Base-by-base conservation (phyloP, 1,284 basidiomycete genomes). In the Tetrapyrgos nigripes region DNA sequence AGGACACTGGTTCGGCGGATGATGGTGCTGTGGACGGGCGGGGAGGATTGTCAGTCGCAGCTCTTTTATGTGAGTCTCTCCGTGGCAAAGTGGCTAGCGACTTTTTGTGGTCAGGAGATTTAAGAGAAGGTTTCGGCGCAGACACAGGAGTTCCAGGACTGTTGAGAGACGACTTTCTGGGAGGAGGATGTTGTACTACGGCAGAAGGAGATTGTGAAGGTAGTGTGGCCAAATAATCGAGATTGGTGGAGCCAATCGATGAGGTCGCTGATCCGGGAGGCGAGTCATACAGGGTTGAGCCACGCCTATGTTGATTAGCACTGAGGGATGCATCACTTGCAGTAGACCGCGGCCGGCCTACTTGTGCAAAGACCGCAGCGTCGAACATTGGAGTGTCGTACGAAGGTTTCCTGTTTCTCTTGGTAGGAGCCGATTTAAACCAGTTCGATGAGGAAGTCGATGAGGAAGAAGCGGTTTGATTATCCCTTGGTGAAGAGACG, bases 261-360 rank as follows among this genome's bases (percentile, higher is more conserved):
- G 74, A 71, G 21, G 71, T 67, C 11, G 67, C 65, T 46, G 75
- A 76, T 23, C 68, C 70, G 29, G 73, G 68, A 21, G 67, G 66
- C 19, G 63, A 69, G 50, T 70, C 73, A 49, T 72, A 73, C n/a
- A 57, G 64, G 55, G 65, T 62, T 55, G 55, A 62, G 52, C 51
- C 65, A 6, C 37, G 37, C 21, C 60, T 65, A 49, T 62, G 59
- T 33, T 58, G 54, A 29, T 47, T 46, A 43, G 61, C 47, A 21
- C 49, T 57, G 27, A 64, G 54, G 19, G 40, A n/a, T 28, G 14
- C 55, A 31, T 55, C 61, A 17, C 37, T 40, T 14, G 57, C 60
- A 35, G 53, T 58, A 4, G 68, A 60, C 55, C 63, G 62, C 6
- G 64, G 61, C 56, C 65, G 68, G 10, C 40, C 50, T 43, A n/a